Conservation (phyloP, 805 yeast genomes). For the Candida silvicultrix region DNA sequence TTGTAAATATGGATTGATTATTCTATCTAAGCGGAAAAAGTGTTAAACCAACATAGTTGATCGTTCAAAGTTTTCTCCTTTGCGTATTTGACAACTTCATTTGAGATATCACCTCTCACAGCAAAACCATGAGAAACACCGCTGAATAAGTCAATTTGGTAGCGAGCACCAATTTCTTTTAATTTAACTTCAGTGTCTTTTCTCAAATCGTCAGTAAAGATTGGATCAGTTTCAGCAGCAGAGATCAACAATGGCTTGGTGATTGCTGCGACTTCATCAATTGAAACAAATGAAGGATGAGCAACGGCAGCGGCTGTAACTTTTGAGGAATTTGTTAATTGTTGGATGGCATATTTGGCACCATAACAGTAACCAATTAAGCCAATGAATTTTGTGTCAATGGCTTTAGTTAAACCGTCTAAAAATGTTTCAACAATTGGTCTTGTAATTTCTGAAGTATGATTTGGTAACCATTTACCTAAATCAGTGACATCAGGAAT, state of each 20-base stretch:
- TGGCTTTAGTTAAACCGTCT: slow-evolving; percentile 34
- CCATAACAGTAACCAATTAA: slow-evolving; percentile 83
- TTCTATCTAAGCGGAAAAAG: background rate
- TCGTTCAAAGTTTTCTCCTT: slow-evolving; percentile 53
- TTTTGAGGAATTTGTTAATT: slow-evolving; percentile 30
- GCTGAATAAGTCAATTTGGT: slow-evolving; percentile 54
- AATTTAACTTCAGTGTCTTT: slow-evolving; percentile 52
- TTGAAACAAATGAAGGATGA: slow-evolving; percentile 72
- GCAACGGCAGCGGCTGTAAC: slow-evolving; percentile 67
- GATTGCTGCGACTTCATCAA: slow-evolving; percentile 58
- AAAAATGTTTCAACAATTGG: slow-evolving; percentile 46
- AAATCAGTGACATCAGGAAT: slow-evolving; percentile 23
- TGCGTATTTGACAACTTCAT: slow-evolving; percentile 52
- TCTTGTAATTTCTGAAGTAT: slow-evolving; percentile 39
- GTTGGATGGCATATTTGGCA: slow-evolving; percentile 60
- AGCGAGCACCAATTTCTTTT: slow-evolving; percentile 45
- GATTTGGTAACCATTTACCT: slow-evolving; percentile 47
- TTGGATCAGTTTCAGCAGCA: slow-evolving; percentile 65
- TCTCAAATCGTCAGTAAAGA: slow-evolving; percentile 62
- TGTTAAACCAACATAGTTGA: slow-evolving; percentile 24
- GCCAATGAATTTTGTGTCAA: slow-evolving; percentile 42
- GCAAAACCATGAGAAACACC: slow-evolving; percentile 76
- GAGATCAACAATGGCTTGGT: slow-evolving; percentile 51
- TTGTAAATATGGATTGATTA: too few species aligned
- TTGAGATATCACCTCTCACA: slow-evolving; percentile 62